Percentiles rank a stretch among this genome's conserved stretches.
phyloP scores from a whole-genome alignment of 2,329 filamentous ascomycete species.

The Neopestalotiopsis sp. region DNA sequence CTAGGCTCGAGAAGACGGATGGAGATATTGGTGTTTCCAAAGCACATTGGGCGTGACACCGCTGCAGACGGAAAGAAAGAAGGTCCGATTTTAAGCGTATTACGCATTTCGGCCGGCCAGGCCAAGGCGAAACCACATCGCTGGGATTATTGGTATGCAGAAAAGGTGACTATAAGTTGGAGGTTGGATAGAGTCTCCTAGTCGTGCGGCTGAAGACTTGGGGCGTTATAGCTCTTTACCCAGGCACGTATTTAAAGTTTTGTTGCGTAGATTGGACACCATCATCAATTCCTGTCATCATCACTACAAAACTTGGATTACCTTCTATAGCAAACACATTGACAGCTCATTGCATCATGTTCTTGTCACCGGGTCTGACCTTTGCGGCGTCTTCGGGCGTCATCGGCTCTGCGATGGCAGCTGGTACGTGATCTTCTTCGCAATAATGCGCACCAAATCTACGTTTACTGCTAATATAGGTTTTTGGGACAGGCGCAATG shows the following conservation, averaged over 20 bases:
- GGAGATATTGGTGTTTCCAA: too few species aligned
- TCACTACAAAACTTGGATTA: too few species aligned
- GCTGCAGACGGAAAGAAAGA: too few species aligned
- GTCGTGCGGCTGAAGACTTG: neutral
- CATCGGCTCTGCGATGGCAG: conserved; percentile 19
- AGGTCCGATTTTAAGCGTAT: too few species aligned
- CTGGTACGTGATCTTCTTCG: conserved; percentile 15
- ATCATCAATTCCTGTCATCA: too few species aligned
- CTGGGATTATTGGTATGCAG: too few species aligned
- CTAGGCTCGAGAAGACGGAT: too few species aligned
- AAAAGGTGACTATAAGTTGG: neutral
- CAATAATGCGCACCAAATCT: neutral
- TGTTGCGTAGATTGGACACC: too few species aligned
- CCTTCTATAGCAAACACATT: neutral
- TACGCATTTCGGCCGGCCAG: too few species aligned
- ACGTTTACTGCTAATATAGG: neutral
- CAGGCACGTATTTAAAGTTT: too few species aligned
- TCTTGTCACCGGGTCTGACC: conserved; percentile 15
- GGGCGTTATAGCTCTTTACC: neutral
- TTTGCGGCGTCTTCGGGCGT: conserved; percentile 20
- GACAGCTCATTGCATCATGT: conserved; percentile 1
- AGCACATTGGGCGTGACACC: too few species aligned
- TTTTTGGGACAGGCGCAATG: conserved; percentile 23
- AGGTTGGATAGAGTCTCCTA: neutral
- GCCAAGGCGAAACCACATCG: too few species aligned